Base-by-base conservation (phyloP, 2,329 filamentous ascomycete species). In the Xylariaceae sp. region DNA sequence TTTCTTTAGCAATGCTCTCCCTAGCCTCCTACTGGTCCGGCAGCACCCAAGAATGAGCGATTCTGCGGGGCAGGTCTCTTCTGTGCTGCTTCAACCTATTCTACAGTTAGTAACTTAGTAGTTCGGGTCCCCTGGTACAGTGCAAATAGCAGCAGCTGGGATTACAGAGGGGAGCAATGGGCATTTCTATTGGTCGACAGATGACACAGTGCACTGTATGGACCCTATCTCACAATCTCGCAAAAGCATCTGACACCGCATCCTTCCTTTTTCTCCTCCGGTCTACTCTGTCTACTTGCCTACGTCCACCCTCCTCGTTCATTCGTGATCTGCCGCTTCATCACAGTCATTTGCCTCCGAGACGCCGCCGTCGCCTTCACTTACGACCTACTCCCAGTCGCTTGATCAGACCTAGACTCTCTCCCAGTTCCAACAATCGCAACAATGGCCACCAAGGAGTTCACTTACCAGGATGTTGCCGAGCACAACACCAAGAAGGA, bases 401-500 rank as follows among this genome's bases (percentile, higher is more conserved):
- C 26, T 29, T 23, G 9, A 17, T 34, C 27, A 14, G 14, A 15
- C 41, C 17, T 40, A 34, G 44, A 40, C 31, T 24, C 13, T 31
- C 9, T 28, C 23, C n/a, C n/a, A n/a, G n/a, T 14, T 24, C 8
- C 23, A 15, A 15, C 9, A 41, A 39, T 38, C 39, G 38, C 37
- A 54, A 65, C 59, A 52, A 69, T 70, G 66, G 57, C 65, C 41
- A 43, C 54, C 38, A 59, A 63, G 59, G 70, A 78, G 59, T 77
- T 82, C 70, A 92, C 85, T 57, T 86, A 81, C 69, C 73, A 83
- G 59, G 86, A 95, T 66, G 78, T 94, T 67, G 74, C 84, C 48
- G 78, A 80, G 68, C 88, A 94, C 77, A 86, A 83, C 71, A 81
- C 77, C 68, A 96, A 96, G 81, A 95, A 88, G 76, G 88, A 97